Base-by-base conservation (phyloP, 805 yeast species). In the Spathaspora passalidarum region DNA sequence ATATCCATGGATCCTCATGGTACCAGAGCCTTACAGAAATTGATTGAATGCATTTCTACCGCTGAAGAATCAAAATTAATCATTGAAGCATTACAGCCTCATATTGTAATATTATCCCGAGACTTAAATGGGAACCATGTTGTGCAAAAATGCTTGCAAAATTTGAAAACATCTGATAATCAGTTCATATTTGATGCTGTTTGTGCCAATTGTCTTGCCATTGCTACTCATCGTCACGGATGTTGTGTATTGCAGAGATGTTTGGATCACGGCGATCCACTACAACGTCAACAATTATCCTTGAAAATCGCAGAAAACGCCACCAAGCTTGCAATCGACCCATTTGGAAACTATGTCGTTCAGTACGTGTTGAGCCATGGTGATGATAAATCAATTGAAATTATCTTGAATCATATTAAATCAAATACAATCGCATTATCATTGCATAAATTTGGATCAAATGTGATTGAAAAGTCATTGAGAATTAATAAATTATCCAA, bases 71-170 rank as follows among this genome's bases (percentile, higher is more conserved):
- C 86, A 21, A 63, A 72, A 29, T 69, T 88, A 44, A 69, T 88
- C 41, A 80, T 84, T 18, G 68, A 72, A 4, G 71, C 87, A 3
- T 73, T 89, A 47, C 66, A 77, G 20, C 79, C 85, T 2, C 86
- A 88, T 48, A 85, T 94, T 45, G 96, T 91, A 4, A 69, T 81
- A 36, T 69, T 94, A 54, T 84, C 94, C 42, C 79, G 92, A 55
- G 98, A 94, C 63, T 72, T 91, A 62, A 94, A 94, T 65, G 99
- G 99, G 53, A 94, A 94, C 63, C 99, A 92, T 63, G 97, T 94
- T 29, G 85, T 94, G 43, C 99, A 94, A 62, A 91, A 89, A 66
- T 88, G 96, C 62, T 71, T 94, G 50, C 88, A 88, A 55, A 80
- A 80, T 54, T 77, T 94, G 56, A 62, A 68, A 21, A 73, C 86